These are phyloP conservation scores for Podaxis rugospora DNA, from an alignment of 768 basidiomycete species.

Conservation along the genomic window DNA sequence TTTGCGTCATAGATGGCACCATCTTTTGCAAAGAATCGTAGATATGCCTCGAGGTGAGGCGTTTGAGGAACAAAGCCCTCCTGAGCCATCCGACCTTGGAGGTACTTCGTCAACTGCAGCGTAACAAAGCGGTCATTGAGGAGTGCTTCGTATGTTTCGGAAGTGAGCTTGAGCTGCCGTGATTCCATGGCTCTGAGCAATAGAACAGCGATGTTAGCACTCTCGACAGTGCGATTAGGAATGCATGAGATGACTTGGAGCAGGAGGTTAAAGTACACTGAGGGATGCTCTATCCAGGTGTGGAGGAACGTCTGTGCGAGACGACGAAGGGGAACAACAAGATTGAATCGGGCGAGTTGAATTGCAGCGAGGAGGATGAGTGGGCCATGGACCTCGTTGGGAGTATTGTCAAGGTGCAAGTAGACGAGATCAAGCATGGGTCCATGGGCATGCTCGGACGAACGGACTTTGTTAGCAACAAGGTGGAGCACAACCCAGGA, in stretches of 20 bases:
- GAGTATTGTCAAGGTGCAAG: conserved; percentile 28
- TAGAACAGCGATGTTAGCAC: conserved; percentile 33
- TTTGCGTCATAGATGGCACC: conserved; percentile 38
- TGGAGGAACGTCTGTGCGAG: conserved; percentile 39
- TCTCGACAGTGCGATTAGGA: conserved; percentile 34
- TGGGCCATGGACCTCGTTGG: conserved; percentile 32
- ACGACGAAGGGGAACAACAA: conserved; percentile 41
- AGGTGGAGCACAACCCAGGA: conserved; percentile 55
- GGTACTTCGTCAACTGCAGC: conserved; percentile 41
- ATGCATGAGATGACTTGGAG: conserved; percentile 44
- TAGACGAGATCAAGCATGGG: conserved; percentile 40
- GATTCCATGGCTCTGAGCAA: conserved; percentile 45
- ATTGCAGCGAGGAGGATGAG: conserved; percentile 43
- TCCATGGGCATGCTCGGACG: conserved; percentile 38
- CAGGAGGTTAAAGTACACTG: conserved; percentile 46
- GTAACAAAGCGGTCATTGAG: conserved; percentile 49
- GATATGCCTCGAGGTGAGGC: conserved; percentile 42
- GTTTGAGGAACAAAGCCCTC: conserved; percentile 35
- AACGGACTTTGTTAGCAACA: conserved; percentile 40
- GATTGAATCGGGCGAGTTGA: conserved; percentile 45
- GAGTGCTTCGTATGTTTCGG: conserved; percentile 38
- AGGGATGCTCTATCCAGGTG: conserved; percentile 16
- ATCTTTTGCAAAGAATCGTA: conserved; percentile 42
- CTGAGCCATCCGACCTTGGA: conserved; percentile 38
- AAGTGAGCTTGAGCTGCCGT: conserved; percentile 34